These are phyloP conservation scores for Fistulina hepatica DNA, from an alignment of 1,284 basidiomycete species.

Conservation along the genomic window DNA sequence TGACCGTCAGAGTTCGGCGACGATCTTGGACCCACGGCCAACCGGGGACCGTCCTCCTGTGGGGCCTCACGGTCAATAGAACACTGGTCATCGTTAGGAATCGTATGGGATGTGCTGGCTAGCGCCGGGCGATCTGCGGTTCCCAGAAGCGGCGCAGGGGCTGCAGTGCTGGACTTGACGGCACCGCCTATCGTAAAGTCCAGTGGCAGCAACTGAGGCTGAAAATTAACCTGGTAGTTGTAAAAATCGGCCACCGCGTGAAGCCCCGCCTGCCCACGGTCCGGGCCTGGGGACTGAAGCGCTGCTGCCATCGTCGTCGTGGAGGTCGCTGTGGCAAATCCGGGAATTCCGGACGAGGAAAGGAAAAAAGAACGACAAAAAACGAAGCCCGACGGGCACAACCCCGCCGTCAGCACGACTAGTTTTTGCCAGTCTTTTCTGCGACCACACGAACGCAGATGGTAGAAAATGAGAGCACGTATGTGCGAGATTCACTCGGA, in stretches of 20 bases:
- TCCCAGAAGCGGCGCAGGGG: neutral
- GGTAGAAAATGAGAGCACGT: too few species aligned
- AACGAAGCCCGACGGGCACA: too few species aligned
- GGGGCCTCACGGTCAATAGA: neutral
- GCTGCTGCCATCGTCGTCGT: conserved; percentile 35
- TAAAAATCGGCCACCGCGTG: conserved; percentile 17
- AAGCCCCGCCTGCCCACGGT: conserved; percentile 18
- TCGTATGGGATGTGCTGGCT: neutral
- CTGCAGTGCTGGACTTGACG: neutral
- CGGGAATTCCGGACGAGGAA: too few species aligned
- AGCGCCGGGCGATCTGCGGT: neutral
- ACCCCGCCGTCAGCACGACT: too few species aligned
- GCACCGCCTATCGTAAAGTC: neutral
- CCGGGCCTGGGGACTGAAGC: conserved; percentile 30
- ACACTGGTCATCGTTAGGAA: neutral
- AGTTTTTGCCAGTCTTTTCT: too few species aligned
- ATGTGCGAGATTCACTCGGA: too few species aligned
- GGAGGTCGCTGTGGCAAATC: too few species aligned
- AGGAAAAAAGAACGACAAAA: too few species aligned
- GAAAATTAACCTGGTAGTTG: conserved; percentile 9
- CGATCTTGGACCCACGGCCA: too few species aligned
- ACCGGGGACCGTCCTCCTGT: neutral
- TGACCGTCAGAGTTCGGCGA: too few species aligned
- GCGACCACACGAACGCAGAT: too few species aligned
- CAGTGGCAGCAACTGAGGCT: neutral